Conservation (phyloP, 371 early-diverging fungal genomes). For the Rozella allomycis region DNA sequence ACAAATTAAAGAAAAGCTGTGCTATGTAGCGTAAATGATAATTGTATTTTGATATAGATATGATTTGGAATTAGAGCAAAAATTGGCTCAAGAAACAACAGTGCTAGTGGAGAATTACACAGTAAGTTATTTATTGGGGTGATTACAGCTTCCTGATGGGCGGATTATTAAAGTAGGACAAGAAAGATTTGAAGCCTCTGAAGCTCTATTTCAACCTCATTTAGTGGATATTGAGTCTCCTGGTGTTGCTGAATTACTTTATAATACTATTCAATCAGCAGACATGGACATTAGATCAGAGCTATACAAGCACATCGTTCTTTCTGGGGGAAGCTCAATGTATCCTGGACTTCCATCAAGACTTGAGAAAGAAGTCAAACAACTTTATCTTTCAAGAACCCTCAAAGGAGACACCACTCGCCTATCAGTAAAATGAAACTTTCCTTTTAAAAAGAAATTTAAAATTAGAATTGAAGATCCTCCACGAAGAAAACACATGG, state of each 20-base stretch:
- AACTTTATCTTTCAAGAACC: constrained; percentile 69
- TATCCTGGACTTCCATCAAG: constrained; percentile 89
- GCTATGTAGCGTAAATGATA: constrained; percentile 64
- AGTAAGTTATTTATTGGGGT: constrained; percentile 14
- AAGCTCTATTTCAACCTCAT: constrained; percentile 91
- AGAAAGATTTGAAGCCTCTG: constrained; percentile 92
- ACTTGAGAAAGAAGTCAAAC: constrained; percentile 89
- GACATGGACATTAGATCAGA: constrained; percentile 82
- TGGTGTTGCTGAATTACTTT: constrained; percentile 82
- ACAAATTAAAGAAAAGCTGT: constrained; percentile 87
- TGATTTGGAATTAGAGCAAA: constrained; percentile 75
- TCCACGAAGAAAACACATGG: constrained; percentile 91
- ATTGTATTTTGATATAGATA: constrained; percentile 29
- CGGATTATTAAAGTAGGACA: constrained; percentile 92
- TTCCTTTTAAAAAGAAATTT: constrained; percentile 45
- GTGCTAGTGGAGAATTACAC: constrained; percentile 85
- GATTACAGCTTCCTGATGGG: constrained; percentile 69
- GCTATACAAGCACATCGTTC: constrained; percentile 83
- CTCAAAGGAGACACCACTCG: constrained; percentile 59
- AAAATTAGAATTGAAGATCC: constrained; percentile 92
- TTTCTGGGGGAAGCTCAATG: constrained; percentile 94
- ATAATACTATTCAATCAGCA: constrained; percentile 70
- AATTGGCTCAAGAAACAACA: constrained; percentile 85
- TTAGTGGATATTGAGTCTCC: constrained; percentile 78
- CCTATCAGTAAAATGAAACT: constrained; percentile 36